Evolutionary conservation across 2,329 filamentous ascomycete genomes (phyloP).

Genomic region (Magnaporthiopsis rhizophila): DNA sequence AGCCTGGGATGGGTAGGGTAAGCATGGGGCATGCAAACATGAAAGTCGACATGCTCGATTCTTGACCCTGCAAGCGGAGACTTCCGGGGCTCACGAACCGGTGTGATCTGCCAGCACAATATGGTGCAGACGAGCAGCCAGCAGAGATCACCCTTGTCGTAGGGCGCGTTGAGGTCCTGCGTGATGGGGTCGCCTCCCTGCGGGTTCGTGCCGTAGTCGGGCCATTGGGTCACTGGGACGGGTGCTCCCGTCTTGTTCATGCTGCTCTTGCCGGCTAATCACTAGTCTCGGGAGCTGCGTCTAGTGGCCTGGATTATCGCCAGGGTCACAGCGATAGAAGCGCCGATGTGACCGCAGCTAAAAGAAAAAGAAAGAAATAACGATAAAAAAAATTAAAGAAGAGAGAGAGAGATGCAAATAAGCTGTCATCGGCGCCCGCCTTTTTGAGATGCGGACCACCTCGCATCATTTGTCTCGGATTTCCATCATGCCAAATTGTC

Average conservation of each 20-base stretch:
- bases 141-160: constrained; percentile 7
- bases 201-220: background rate
- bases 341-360: too few relatives aligned
- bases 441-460: background rate
- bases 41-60: too few relatives aligned
- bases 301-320: too few relatives aligned
- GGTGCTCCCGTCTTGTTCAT: background rate
- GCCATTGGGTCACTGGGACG: background rate
- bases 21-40: too few relatives aligned
- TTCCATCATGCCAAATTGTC: background rate
- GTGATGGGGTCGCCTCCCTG: constrained; percentile 4
- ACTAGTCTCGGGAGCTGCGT: background rate
- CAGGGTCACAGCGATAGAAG: too few relatives aligned
- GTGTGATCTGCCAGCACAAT: background rate
- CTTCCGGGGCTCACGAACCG: background rate
- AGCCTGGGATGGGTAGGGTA: constrained; percentile 22
- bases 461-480: too few relatives aligned
- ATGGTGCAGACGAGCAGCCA: constrained; percentile 2
- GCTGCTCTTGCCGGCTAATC: background rate
- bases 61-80: background rate
- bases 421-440: background rate
- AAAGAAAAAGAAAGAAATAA: too few relatives aligned
- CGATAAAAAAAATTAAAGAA: too few relatives aligned
- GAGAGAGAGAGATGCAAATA: background rate
- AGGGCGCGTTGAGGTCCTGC: constrained; percentile 13